Percentiles rank a stretch among this genome's conserved stretches.
phyloP scores from a whole-genome alignment of 176 grass and related monocot genomes.

The Pharus latifolius region DNA sequence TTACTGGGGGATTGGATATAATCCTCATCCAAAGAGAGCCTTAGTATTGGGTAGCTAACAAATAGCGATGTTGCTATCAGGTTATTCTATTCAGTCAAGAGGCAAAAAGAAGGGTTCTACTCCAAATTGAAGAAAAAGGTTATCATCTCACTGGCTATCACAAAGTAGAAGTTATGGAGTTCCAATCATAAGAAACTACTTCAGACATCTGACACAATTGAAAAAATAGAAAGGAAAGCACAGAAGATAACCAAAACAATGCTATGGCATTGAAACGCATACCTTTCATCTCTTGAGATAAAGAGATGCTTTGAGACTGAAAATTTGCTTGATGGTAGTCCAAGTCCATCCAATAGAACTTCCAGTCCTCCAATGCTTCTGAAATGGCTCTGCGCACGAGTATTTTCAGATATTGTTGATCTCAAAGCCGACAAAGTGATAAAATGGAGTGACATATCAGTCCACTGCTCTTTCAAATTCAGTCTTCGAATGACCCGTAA shows the following conservation, averaged over 20 bases:
- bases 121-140: not conserved
- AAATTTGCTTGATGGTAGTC: conserved; percentile 87
- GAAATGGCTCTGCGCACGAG: conserved; percentile 94
- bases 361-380: conserved; percentile 97
- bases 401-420: conserved; percentile 77
- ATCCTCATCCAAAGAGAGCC: too few relatives aligned
- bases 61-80: not conserved
- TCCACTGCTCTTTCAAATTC: conserved; percentile 94
- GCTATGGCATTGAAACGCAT: not conserved
- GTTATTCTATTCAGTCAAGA: not conserved
- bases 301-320: conserved; percentile 45
- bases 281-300: conserved; percentile 76
- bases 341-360: conserved; percentile 93
- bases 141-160: not conserved
- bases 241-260: not conserved
- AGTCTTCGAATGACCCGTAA: conserved; percentile 88
- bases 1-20: too few relatives aligned
- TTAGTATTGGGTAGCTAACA: not conserved
- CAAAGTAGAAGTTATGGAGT: not conserved
- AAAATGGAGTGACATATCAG: conserved; percentile 77
- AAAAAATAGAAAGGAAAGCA: conserved; percentile 7
- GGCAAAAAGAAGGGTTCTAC: not conserved
- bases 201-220: not conserved
- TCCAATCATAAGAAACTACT: not conserved
- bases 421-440: conserved; percentile 70